These are phyloP conservation scores for Nicotiana otophora DNA, from an alignment of 257 asterid species.

Conservation along the genomic window DNA sequence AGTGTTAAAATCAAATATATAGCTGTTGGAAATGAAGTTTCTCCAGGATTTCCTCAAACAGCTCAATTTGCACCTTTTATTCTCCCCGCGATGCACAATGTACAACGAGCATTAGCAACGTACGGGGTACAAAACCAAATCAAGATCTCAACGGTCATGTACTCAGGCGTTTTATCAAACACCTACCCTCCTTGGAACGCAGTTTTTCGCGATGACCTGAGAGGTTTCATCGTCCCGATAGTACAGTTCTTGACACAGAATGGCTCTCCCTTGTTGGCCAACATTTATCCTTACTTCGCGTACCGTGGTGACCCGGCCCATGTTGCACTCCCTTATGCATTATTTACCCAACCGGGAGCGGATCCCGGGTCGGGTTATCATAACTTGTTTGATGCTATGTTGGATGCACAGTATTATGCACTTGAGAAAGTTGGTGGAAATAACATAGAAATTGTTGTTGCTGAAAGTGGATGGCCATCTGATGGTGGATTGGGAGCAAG, in stretches of 20 bases:
- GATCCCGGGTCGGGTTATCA: slow-evolving; percentile 15
- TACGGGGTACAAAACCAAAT: slow-evolving; percentile 14
- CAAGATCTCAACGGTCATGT: slow-evolving; percentile 26
- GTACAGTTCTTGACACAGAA: slow-evolving; percentile 10
- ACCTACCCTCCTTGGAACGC: slow-evolving; percentile 30
- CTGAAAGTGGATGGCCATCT: slow-evolving; percentile 44
- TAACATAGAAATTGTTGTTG: slow-evolving; percentile 18
- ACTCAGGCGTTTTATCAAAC: background rate
- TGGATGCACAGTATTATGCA: slow-evolving; percentile 26
- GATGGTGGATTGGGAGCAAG: slow-evolving; percentile 22
- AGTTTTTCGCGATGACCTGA: background rate
- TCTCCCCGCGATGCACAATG: slow-evolving; percentile 27
- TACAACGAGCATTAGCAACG: slow-evolving; percentile 1
- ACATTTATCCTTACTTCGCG: slow-evolving; percentile 24
- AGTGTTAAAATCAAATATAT: slow-evolving; percentile 33
- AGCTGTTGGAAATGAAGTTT: slow-evolving; percentile 35
- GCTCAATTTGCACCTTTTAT: background rate
- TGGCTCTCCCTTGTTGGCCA: slow-evolving; percentile 20
- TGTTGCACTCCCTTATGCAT: slow-evolving; percentile 12
- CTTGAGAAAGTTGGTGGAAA: slow-evolving; percentile 24
- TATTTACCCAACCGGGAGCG: slow-evolving; percentile 15
- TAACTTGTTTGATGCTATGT: slow-evolving; percentile 31
- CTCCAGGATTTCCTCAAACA: background rate
- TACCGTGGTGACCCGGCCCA: background rate
- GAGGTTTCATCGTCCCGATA: slow-evolving; percentile 9